phyloP scores from a whole-genome alignment of 768 basidiomycete species.

The Boletus edulis region DNA sequence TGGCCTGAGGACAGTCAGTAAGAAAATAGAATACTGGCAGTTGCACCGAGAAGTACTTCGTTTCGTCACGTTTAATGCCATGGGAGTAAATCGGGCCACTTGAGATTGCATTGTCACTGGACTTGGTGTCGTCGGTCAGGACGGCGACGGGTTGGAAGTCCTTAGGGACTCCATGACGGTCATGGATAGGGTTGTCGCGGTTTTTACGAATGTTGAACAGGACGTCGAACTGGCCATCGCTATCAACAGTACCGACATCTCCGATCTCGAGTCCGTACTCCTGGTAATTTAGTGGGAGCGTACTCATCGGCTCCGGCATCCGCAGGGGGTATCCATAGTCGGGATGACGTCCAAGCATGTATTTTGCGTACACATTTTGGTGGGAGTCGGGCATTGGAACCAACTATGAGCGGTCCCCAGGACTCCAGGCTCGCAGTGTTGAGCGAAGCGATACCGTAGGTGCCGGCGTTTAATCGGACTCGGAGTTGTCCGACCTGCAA shows the following conservation, averaged over 20 bases:
- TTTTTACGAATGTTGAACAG: not conserved
- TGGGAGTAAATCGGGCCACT: not conserved
- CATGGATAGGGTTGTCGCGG: not conserved
- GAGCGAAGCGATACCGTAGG: too few species aligned
- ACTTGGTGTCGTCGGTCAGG: not conserved
- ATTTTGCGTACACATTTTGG: not conserved
- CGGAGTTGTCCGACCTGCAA: too few species aligned
- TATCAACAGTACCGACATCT: not conserved
- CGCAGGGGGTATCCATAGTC: not conserved
- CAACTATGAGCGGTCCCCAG: too few species aligned
- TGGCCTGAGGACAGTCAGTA: not conserved
- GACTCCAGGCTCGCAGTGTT: too few species aligned
- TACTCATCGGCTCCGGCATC: not conserved
- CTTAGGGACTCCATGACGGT: not conserved
- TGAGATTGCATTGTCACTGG: not conserved
- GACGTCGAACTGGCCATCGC: not conserved
- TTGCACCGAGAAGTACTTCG: not conserved
- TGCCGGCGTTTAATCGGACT: too few species aligned
- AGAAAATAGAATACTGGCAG: not conserved
- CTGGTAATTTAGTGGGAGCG: not conserved
- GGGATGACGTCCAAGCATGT: not conserved
- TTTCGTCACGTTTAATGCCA: not conserved
- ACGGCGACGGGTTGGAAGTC: not conserved
- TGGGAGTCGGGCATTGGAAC: not conserved
- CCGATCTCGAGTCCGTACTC: not conserved